Base-by-base conservation (phyloP, 352 stramenopile species). In the Pythium dissotocum region DNA sequence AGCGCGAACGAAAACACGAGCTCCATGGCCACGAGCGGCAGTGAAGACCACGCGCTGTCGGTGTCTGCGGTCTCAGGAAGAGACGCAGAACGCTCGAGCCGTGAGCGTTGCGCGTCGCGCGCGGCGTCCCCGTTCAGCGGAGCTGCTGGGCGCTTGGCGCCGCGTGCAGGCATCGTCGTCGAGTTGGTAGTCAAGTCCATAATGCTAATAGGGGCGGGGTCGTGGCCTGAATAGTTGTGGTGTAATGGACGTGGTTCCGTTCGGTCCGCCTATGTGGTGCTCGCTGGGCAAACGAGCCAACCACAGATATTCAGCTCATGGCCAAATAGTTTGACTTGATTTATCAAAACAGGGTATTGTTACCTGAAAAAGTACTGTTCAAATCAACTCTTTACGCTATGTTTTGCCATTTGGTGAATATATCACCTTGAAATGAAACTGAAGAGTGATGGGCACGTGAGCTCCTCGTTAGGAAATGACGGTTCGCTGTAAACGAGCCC, bases 1-100 rank as follows among this genome's bases (percentile, higher is more conserved):
- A 85, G 67, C 6, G 79, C 79, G 53, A 82, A 88, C 21, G 79
- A 81, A 65, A 86, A 72, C 32, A 88, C 61, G 36, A 85, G 61
- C 67, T 84, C 79, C 77, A 85, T 76, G 14, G 82, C 76, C 1
- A 78, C 70, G 42, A 78, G 79, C 18, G 79, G 79, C 54, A 88
- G 63, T 54, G 74, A 64, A 46, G 67, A 57, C 63, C 63, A 70
- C 21, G 56, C 63, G 42, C 44, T 69, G 42, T 58, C 55, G 44
- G 30, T 59, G 40, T 6, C 35, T 24, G 21, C 21, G 0, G 21
- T 24, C 21, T 24, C 21, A 24, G 21, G 21, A 24, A 16, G 30
- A 46, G 30, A 60, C 28, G 18, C 42, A 63, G 18, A 24, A 48
- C 21, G 36, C 18, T 56, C 8, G 4, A 32, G 12, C 18, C 53